Evolutionary conservation across 2,329 filamentous ascomycete genomes (phyloP).

Genomic region (Xylariaceae sp.): DNA sequence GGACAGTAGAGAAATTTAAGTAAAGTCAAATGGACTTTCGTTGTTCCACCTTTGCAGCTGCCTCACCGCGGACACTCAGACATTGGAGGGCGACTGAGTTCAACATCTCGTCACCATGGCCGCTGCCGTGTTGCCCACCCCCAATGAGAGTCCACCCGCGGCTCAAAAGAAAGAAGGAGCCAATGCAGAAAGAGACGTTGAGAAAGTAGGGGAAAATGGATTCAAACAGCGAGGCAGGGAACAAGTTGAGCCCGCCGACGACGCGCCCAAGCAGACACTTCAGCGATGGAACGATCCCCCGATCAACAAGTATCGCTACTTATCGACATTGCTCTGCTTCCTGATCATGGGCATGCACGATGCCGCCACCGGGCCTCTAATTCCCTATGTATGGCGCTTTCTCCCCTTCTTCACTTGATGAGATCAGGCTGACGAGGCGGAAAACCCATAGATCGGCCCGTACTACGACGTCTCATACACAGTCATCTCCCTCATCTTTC

Average conservation of each 20-base stretch:
- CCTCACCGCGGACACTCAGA: no score
- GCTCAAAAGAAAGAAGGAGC: no score
- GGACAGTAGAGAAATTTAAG: no score
- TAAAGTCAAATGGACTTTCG: no score
- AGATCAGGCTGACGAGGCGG: no score
- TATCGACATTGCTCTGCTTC: constrained; percentile 4
- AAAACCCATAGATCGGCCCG: constrained; percentile 4
- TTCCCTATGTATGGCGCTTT: constrained; percentile 1
- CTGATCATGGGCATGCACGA: constrained; percentile 10
- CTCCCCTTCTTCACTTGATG: background rate
- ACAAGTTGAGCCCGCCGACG: background rate
- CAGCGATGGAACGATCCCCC: constrained; percentile 3
- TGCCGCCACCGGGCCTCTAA: constrained; percentile 6
- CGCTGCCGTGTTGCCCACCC: no score
- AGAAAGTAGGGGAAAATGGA: no score
- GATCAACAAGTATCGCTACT: constrained; percentile 5
- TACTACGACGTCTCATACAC: constrained; percentile 61
- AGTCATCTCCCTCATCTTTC: constrained; percentile 61
- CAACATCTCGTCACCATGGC: no score
- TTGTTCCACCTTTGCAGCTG: no score
- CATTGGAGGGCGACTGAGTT: no score
- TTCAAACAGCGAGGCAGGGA: background rate
- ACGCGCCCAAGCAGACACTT: background rate
- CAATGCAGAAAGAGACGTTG: no score
- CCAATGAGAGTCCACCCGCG: no score